These are phyloP conservation scores for Vitis rupestris DNA, from an alignment of 164 flowering plant species.

Conservation along the genomic window DNA sequence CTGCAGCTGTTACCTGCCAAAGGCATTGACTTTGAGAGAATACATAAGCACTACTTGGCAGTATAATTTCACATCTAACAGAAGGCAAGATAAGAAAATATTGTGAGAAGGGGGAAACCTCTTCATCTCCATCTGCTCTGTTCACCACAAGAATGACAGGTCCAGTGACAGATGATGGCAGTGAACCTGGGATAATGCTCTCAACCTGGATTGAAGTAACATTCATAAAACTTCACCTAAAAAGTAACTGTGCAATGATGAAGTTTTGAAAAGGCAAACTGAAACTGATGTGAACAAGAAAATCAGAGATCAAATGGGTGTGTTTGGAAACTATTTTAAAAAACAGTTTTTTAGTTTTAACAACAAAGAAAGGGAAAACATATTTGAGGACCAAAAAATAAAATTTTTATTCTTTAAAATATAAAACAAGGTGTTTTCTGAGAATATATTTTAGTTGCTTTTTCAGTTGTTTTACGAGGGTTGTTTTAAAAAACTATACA, in stretches of 20 bases:
- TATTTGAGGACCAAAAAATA: too few species aligned
- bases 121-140: slow-evolving; percentile 98
- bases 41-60: neutral
- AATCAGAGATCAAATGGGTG: too few species aligned
- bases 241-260: neutral
- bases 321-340: too few species aligned
- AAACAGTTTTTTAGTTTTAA: too few species aligned
- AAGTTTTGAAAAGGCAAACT: neutral
- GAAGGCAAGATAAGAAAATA: neutral
- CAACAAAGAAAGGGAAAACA: too few species aligned
- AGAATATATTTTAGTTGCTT: too few species aligned
- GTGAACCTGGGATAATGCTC: slow-evolving; percentile 71
- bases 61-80: neutral
- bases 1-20: slow-evolving; percentile 85
- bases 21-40: slow-evolving; percentile 1
- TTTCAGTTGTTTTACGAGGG: too few species aligned
- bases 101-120: slow-evolving; percentile 45
- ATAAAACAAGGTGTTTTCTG: too few species aligned
- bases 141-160: slow-evolving; percentile 85
- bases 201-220: slow-evolving; percentile 58
- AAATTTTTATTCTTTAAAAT: too few species aligned
- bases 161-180: slow-evolving; percentile 57
- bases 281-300: neutral
- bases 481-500: too few species aligned
- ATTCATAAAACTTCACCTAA: neutral